Conservation (phyloP, 1,139 yeast genomes). For the Yamadazyma oceani region DNA sequence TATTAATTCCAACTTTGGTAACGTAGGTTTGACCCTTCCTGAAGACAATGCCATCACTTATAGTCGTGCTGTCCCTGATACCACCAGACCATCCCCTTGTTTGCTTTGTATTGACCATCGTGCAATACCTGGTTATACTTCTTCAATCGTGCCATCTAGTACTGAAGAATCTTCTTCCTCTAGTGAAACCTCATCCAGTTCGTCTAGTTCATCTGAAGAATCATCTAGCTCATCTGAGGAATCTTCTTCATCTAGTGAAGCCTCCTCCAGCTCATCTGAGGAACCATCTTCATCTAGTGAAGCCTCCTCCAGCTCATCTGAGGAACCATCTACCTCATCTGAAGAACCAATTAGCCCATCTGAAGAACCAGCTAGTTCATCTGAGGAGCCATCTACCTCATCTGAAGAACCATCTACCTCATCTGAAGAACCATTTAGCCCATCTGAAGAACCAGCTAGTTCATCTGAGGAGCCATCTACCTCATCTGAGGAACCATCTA, state of each 20-base stretch:
- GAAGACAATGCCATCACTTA: slow-evolving; percentile 14
- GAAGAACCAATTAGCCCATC: background rate
- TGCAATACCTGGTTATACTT: slow-evolving; percentile 8
- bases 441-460: slow-evolving; percentile 1
- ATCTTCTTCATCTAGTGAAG: slow-evolving; percentile 8
- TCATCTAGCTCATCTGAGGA: slow-evolving; percentile 1
- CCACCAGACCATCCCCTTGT: slow-evolving; percentile 3
- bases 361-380: background rate
- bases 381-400: slow-evolving; percentile 1
- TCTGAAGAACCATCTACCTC: background rate
- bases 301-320: slow-evolving; percentile 3
- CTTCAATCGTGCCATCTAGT: too few species aligned
- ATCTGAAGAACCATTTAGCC: background rate
- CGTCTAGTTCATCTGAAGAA: slow-evolving; percentile 5
- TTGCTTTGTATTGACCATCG: slow-evolving; percentile 1
- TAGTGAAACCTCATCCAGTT: slow-evolving; percentile 1
- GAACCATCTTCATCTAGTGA: slow-evolving; percentile 8
- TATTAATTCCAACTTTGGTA: slow-evolving; percentile 17
- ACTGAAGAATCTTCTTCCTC: slow-evolving; percentile 4
- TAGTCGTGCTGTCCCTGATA: slow-evolving; percentile 11
- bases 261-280: slow-evolving; percentile 4
- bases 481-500: slow-evolving; percentile 3
- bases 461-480: slow-evolving; percentile 1
- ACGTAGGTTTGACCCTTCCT: slow-evolving; percentile 14
- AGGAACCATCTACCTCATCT: slow-evolving; percentile 4